Evolutionary conservation across 352 stramenopile species (phyloP).

Genomic region (Phytophthora parvispora): DNA sequence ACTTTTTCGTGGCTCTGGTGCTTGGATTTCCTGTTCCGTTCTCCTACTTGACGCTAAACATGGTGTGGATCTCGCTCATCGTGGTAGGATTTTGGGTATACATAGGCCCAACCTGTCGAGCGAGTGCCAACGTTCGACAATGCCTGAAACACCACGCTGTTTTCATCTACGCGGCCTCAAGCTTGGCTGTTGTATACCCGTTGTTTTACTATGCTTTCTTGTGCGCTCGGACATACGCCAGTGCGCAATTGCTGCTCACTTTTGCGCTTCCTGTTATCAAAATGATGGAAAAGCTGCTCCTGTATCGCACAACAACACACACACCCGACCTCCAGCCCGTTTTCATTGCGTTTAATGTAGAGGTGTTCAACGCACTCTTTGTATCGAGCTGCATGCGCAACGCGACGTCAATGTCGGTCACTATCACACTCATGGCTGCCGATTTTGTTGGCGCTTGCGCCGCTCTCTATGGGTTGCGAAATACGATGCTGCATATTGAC

Average conservation of each 20-base stretch:
- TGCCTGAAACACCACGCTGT: slow-evolving; percentile 22
- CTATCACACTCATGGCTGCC: slow-evolving; percentile 23
- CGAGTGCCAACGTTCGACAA: not conserved
- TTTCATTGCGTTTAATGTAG: slow-evolving; percentile 35
- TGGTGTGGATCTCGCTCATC: slow-evolving; percentile 27
- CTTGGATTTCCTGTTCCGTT: slow-evolving; percentile 30
- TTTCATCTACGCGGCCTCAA: slow-evolving; percentile 24
- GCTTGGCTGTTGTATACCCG: slow-evolving; percentile 23
- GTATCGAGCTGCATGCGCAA: slow-evolving; percentile 44
- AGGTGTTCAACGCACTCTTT: slow-evolving; percentile 47
- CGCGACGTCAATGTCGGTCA: slow-evolving; percentile 30
- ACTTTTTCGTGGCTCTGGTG: slow-evolving; percentile 19
- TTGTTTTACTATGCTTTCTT: slow-evolving; percentile 35
- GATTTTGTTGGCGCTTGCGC: slow-evolving; percentile 29
- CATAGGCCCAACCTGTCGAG: slow-evolving; percentile 12
- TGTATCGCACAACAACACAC: slow-evolving; percentile 24
- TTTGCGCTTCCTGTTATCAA: slow-evolving; percentile 29
- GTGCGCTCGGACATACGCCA: slow-evolving; percentile 5
- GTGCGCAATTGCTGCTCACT: slow-evolving; percentile 26
- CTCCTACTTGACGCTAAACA: slow-evolving; percentile 24
- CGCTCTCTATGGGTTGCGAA: slow-evolving; percentile 10
- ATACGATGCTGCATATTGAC: slow-evolving; percentile 15
- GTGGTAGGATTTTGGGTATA: slow-evolving; percentile 13
- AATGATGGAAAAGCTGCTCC: slow-evolving; percentile 26
- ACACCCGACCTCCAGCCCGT: slow-evolving; percentile 30